phyloP scores from a whole-genome alignment of 2,329 filamentous ascomycete species.

The Fusarium sterilihyphosum region DNA sequence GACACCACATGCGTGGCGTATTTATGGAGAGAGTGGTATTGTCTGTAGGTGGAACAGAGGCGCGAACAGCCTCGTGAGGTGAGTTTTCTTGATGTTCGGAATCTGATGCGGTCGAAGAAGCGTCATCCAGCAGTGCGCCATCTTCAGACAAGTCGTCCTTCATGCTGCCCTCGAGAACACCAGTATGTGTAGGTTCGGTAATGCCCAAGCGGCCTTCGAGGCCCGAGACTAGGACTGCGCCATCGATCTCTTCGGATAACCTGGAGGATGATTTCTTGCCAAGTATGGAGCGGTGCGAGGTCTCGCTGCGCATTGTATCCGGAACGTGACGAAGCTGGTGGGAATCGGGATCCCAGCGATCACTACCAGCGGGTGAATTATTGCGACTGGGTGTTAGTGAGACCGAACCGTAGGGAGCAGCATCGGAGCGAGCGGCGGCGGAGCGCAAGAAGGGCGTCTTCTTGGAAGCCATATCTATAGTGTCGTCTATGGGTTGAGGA shows the following conservation, averaged over 20 bases:
- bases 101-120: constrained; percentile 55
- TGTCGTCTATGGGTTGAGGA: constrained; percentile 23
- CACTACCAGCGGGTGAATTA: constrained; percentile 49
- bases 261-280: constrained; percentile 49
- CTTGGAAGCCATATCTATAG: constrained; percentile 49
- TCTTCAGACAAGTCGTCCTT: constrained; percentile 52
- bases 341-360: constrained; percentile 44
- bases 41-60: constrained; percentile 80
- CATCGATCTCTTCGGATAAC: constrained; percentile 61
- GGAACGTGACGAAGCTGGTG: constrained; percentile 49
- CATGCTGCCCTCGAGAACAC: constrained; percentile 56
- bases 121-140: constrained; percentile 49
- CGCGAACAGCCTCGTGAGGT: constrained; percentile 81
- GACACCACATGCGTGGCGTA: constrained; percentile 86
- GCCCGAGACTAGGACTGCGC: constrained; percentile 61
- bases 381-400: constrained; percentile 49
- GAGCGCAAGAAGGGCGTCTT: constrained; percentile 51
- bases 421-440: constrained; percentile 42
- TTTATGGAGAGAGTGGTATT: constrained; percentile 83
- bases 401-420: constrained; percentile 53
- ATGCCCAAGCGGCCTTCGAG: constrained; percentile 64
- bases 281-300: constrained; percentile 46
- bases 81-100: constrained; percentile 73
- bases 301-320: constrained; percentile 48
- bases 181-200: constrained; percentile 58